phyloP scores from a whole-genome alignment of 2,329 filamentous ascomycete species.

The Biscogniauxia marginata region DNA sequence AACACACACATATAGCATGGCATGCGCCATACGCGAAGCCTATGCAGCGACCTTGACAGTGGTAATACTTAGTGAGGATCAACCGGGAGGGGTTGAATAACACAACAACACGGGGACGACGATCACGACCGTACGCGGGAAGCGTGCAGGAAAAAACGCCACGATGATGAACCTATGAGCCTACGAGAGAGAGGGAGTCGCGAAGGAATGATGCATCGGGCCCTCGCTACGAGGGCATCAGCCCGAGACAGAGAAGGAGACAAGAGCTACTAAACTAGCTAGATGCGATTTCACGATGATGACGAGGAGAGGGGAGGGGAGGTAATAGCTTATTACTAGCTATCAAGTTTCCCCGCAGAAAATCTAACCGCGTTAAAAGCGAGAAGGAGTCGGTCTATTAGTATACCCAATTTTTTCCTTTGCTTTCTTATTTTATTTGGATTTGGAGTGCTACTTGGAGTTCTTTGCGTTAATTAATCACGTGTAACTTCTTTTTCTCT shows the following conservation, averaged over 20 bases:
- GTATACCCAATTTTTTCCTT: slow-evolving; percentile 2
- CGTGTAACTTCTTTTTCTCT: background rate
- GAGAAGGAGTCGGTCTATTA: slow-evolving; percentile 1
- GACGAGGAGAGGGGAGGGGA: too few species aligned
- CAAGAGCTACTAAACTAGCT: background rate
- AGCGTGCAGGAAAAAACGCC: slow-evolving; percentile 5
- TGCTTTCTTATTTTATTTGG: background rate
- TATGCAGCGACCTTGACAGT: slow-evolving; percentile 73
- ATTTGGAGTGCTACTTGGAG: background rate
- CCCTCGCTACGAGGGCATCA: background rate
- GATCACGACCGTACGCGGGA: slow-evolving; percentile 7
- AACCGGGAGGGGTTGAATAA: slow-evolving; percentile 38
- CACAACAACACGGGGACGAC: slow-evolving; percentile 2
- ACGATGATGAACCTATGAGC: slow-evolving; percentile 1
- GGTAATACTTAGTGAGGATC: slow-evolving; percentile 63
- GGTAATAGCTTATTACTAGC: background rate
- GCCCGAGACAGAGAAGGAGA: background rate
- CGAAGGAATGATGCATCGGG: background rate
- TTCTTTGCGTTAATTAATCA: background rate
- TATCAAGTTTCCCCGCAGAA: background rate
- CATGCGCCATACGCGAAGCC: slow-evolving; percentile 72
- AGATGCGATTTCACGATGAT: background rate
- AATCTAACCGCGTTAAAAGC: background rate
- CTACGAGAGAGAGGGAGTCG: background rate
- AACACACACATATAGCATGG: slow-evolving; percentile 52